Conservation (phyloP, 305 asterid species). For the Petunia hybrid region DNA sequence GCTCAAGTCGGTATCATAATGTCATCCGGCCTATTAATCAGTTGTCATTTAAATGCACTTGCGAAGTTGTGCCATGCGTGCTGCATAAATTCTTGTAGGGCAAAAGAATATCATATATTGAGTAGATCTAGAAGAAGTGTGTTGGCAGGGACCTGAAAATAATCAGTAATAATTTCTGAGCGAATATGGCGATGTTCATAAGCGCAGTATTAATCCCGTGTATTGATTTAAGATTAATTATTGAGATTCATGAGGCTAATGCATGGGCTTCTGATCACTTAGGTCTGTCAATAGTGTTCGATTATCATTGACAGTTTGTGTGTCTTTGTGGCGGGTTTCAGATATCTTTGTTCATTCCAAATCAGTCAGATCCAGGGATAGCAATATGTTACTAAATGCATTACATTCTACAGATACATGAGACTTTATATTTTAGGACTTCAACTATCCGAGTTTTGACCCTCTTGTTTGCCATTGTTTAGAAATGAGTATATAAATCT, state of each 20-base stretch:
- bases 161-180: neutral
- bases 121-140: neutral
- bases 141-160: neutral
- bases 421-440: neutral
- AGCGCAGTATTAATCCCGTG: neutral
- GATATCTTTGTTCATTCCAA: too few species aligned
- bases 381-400: neutral
- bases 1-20: slow-evolving; percentile 52
- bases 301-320: neutral
- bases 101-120: slow-evolving; percentile 8
- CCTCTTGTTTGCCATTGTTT: neutral
- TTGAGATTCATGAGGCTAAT: neutral
- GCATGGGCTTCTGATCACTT: slow-evolving; percentile 20
- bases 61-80: neutral
- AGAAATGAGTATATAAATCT: neutral
- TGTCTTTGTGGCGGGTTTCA: too few species aligned
- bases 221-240: neutral
- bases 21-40: neutral
- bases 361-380: neutral
- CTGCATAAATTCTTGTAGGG: slow-evolving; percentile 27
- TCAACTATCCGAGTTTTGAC: neutral
- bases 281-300: neutral
- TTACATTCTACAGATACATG: neutral
- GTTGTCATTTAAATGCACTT: neutral
- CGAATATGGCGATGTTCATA: slow-evolving; percentile 1